These are phyloP conservation scores for Colletotrichum sp. DNA, from an alignment of 2,329 filamentous ascomycete genomes.

Conservation along the genomic window DNA sequence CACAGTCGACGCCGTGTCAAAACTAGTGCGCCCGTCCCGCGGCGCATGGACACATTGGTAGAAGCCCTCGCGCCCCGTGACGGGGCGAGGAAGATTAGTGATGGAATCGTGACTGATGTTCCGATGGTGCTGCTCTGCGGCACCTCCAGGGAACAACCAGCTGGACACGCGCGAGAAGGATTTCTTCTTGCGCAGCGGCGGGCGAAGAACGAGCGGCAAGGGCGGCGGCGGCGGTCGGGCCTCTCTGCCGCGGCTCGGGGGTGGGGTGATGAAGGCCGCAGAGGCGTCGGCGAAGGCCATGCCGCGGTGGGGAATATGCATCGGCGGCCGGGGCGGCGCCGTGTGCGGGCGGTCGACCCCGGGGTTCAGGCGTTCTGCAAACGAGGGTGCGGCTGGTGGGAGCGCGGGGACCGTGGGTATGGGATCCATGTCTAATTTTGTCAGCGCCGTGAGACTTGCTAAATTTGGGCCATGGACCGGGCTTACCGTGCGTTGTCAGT, in stretches of 20 bases:
- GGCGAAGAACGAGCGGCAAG: constrained; percentile 63
- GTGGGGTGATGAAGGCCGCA: constrained; percentile 33
- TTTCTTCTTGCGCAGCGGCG: constrained; percentile 69
- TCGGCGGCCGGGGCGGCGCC: constrained; percentile 37
- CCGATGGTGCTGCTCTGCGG: constrained; percentile 35
- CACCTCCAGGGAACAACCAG: constrained; percentile 57
- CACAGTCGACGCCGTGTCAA: constrained; percentile 51
- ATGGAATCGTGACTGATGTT: constrained; percentile 54
- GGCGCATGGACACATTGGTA: constrained; percentile 59
- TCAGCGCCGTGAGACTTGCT: constrained; percentile 13
- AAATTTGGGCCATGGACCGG: background rate
- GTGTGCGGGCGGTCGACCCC: constrained; percentile 41
- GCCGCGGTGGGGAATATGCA: constrained; percentile 36
- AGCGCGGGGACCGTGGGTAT: constrained; percentile 63
- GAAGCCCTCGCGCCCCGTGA: constrained; percentile 59
- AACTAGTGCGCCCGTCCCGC: constrained; percentile 40
- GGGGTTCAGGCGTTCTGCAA: constrained; percentile 58
- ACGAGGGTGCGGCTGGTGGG: constrained; percentile 62
- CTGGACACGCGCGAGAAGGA: constrained; percentile 67
- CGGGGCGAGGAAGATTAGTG: constrained; percentile 59
- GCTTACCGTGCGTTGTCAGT: constrained; percentile 15
- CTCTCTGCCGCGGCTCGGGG: constrained; percentile 30
- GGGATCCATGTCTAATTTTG: constrained; percentile 47
- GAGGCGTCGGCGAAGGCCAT: constrained; percentile 34
- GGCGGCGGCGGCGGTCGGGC: constrained; percentile 57